These are phyloP conservation scores for Alternaria sp. DNA, from an alignment of 2,329 filamentous ascomycete genomes.

Conservation along the genomic window DNA sequence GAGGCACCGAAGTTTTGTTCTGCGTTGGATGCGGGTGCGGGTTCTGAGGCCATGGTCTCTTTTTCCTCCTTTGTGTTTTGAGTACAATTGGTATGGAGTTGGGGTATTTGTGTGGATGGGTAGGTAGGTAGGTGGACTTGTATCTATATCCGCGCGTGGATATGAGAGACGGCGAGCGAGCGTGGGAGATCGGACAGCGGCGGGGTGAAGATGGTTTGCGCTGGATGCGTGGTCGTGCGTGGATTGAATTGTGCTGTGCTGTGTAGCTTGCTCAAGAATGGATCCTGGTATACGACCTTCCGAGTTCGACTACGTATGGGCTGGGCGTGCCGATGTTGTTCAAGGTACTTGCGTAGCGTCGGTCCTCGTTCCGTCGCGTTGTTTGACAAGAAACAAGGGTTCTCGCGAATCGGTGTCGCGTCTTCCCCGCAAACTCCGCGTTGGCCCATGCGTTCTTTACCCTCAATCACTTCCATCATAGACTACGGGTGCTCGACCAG, in stretches of 20 bases:
- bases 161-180: not conserved
- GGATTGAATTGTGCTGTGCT: not conserved
- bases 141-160: not conserved
- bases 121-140: not conserved
- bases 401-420: constrained; percentile 10
- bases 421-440: constrained; percentile 13
- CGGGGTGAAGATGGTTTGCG: not conserved
- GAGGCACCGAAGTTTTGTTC: constrained; percentile 22
- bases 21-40: not conserved
- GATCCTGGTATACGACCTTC: not conserved
- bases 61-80: not conserved
- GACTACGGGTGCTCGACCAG: not conserved
- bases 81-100: not conserved
- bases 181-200: not conserved
- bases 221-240: not conserved
- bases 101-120: not conserved
- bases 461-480: not conserved
- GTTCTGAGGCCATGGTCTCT: constrained; percentile 23
- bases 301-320: not conserved
- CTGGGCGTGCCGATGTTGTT: not conserved
- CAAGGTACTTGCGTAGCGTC: not conserved
- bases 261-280: not conserved
- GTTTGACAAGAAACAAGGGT: not conserved
- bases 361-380: not conserved
- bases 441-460: constrained; percentile 5